phyloP scores from a whole-genome alignment of 2,329 filamentous ascomycete genomes.

The Scedosporium minutisporum region DNA sequence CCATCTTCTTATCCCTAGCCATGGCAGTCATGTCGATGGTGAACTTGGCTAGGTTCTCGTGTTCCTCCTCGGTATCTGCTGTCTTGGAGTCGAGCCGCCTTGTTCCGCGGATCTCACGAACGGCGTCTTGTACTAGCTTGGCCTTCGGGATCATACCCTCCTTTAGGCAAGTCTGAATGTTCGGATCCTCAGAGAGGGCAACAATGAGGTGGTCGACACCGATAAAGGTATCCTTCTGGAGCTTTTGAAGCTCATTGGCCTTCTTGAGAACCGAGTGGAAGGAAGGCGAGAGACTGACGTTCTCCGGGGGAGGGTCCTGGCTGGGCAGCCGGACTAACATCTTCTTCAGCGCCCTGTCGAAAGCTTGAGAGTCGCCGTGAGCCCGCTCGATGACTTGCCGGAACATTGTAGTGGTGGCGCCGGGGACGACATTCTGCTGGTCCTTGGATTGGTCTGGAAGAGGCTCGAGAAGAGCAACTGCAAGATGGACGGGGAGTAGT shows the following conservation, averaged over 20 bases:
- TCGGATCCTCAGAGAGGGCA: conserved; percentile 67
- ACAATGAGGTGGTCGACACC: conserved; percentile 92
- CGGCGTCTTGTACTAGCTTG: conserved; percentile 83
- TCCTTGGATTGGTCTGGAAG: conserved; percentile 70
- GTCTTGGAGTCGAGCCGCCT: conserved; percentile 92
- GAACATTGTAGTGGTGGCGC: conserved; percentile 65
- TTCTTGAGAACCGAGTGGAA: conserved; percentile 76
- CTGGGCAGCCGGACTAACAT: conserved; percentile 80
- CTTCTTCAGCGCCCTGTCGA: conserved; percentile 88
- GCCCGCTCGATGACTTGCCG: conserved; percentile 90
- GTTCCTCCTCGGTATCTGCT: conserved; percentile 83
- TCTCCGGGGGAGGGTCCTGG: conserved; percentile 89
- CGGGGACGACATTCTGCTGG: conserved; percentile 65
- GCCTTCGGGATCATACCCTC: conserved; percentile 87
- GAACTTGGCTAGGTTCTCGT: conserved; percentile 95
- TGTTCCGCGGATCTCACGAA: conserved; percentile 84
- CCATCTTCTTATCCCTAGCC: conserved; percentile 94
- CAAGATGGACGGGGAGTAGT: conserved; percentile 81
- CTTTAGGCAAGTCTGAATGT: conserved; percentile 63
- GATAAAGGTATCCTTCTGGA: conserved; percentile 94
- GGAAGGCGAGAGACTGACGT: conserved; percentile 69
- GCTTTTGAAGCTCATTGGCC: conserved; percentile 83
- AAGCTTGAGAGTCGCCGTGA: conserved; percentile 80
- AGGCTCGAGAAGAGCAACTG: conserved; percentile 70
- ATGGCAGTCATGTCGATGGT: conserved; percentile 97